Evolutionary conservation across 2,329 filamentous ascomycete species (phyloP), one percentile per base, ranked within the genome.

Genomic region (Metarhizium humberi): DNA sequence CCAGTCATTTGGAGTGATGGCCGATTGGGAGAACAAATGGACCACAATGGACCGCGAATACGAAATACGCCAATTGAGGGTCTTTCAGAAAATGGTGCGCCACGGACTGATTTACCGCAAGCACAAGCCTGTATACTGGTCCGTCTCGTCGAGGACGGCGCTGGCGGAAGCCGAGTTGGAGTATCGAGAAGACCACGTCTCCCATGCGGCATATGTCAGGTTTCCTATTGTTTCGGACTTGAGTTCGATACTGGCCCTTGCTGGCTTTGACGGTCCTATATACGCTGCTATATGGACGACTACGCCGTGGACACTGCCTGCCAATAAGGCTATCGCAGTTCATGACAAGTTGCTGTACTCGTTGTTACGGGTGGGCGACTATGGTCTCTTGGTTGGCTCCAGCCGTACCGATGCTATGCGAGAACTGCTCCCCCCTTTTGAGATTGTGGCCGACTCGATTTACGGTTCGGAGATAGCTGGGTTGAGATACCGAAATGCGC

Each of bases 251-350:
- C 64, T 70, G 0, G 68, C 67, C 11, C 63, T 80, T 51, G 61
- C 67, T 29, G 58, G 60, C 3, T 67, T 80, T 25, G 61, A 70
- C 6, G 76, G 77, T 4, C 72, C 76, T 5, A 66, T 96, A 11
- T 87, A 80, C 67, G 90, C 88, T n/a, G 79, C 94, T n/a, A 89
- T 97, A 52, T 99, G 94, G 94, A 99, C 94, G 2, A 99, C 94
- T 0, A 99, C 94, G 0, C 94, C 94, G 0, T 99, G 94, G 94
- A 99, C 94, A 0, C 75, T 99, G 5, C 92, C 94, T 0, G 92
- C 92, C 2, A 99, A 99, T 68, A 84, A 84, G 66, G 92, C 90
- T 0, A 91, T 99, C 67, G 92, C 90, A 2, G 79, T 97, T 40
- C 84, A 90, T 63, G 75, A 81, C 6, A 83, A 88, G 43, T 72